Evolutionary conservation across 2,329 filamentous ascomycete species (phyloP).

Genomic region (Alternaria gansuensis): DNA sequence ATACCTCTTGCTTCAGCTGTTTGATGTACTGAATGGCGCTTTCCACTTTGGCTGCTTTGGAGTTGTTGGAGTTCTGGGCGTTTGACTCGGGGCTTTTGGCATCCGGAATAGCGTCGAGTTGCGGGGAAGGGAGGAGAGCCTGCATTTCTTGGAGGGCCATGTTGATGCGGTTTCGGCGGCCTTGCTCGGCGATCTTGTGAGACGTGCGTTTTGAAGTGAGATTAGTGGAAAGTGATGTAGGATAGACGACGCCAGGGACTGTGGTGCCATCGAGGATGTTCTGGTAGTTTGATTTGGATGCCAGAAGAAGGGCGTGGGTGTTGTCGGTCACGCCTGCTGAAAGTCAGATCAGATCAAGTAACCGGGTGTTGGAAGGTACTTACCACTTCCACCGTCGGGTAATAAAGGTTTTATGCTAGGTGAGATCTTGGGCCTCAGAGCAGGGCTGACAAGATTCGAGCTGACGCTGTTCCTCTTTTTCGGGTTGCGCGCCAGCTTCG

Average conservation of each 20-base stretch:
- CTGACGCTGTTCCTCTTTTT: slow-evolving; percentile 66
- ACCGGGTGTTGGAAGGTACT: slow-evolving; percentile 38
- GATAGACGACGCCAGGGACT: slow-evolving; percentile 88
- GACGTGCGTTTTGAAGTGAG: slow-evolving; percentile 95
- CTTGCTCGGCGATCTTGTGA: slow-evolving; percentile 98
- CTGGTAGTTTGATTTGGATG: slow-evolving; percentile 97
- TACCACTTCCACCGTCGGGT: slow-evolving; percentile 68
- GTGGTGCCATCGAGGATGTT: slow-evolving; percentile 94
- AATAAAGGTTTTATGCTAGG: slow-evolving; percentile 93
- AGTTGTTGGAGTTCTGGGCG: slow-evolving; percentile 58
- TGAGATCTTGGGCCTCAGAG: slow-evolving; percentile 86
- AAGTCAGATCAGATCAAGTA: slow-evolving; percentile 22
- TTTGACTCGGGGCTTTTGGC: slow-evolving; percentile 51
- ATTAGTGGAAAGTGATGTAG: slow-evolving; percentile 89
- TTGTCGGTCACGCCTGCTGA: slow-evolving; percentile 61
- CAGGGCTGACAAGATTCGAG: slow-evolving; percentile 79
- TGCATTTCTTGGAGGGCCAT: slow-evolving; percentile 92
- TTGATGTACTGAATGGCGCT: slow-evolving; percentile 96
- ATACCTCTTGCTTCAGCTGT: slow-evolving; percentile 76
- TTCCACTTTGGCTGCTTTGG: slow-evolving; percentile 98
- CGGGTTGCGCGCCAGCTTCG: slow-evolving; percentile 40
- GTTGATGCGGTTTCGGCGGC: slow-evolving; percentile 93
- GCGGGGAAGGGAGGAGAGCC: slow-evolving; percentile 73
- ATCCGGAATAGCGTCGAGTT: slow-evolving; percentile 42
- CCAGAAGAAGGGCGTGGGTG: slow-evolving; percentile 76